Base-by-base conservation (phyloP, 2,329 filamentous ascomycete species). In the Amesomyces nigricolor region DNA sequence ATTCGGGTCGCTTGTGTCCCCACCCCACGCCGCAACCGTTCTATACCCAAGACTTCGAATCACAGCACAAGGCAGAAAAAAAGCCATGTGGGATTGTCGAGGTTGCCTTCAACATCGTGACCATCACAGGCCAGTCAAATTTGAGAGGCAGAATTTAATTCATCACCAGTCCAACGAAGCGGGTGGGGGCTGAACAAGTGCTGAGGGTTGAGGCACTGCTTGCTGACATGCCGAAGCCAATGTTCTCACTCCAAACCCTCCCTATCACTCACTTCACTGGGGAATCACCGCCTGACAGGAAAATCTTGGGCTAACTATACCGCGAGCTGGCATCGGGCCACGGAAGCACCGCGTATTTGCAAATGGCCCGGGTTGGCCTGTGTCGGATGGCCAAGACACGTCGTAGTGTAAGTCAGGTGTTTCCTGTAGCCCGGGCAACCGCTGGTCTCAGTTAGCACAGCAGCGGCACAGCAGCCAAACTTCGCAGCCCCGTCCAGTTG, bases 361-460 rank as follows among this genome's bases (percentile, higher is more conserved):
- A 42, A 17, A 13, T 52, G 48, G 11, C 11, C 17, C 19, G 32
- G 22, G 32, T 30, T 39, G 38, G 47, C 14, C 40, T 44, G 39
- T 37, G 32, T 51, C 17, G 37, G 49, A 35, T 29, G 46, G 44
- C 55, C 30, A 53, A 30, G 47, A 42, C 30, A 47, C 19, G 26
- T n/a, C 13, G 40, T 13, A 46, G 56, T 58, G 59, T 59, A 57
- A 59, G 59, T 54, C 51, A 52, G 57, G 42, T 43, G 51, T 54
- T 61, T 57, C 48, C 51, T 58, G 57, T 61, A 60, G 57, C 48
- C 60, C 56, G 39, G 45, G 55, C 49, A 61, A 53, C 46, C 32
- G 32, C 30, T 53, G 42, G 57, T 50, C 56, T 56, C 42, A 38
- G 14, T 43, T 51, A 14, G 29, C 53, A 45, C 56, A 51, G 22